Evolutionary conservation across 805 yeast genomes (phyloP).

Genomic region (Yueomyces sinensis): DNA sequence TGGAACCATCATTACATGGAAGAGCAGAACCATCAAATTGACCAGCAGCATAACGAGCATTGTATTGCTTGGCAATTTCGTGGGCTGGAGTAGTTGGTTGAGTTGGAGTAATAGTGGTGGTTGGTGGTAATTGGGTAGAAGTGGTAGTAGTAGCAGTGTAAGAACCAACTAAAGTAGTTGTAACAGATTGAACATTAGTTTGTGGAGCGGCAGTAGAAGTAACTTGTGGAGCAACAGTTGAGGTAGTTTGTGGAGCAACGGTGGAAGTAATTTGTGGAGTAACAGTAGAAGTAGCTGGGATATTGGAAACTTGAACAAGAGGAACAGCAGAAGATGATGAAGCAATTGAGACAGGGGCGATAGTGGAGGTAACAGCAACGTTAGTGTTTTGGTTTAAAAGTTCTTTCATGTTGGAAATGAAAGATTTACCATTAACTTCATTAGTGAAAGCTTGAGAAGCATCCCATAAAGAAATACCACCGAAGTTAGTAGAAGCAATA

Average conservation of each 20-base stretch:
- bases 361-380: constrained; percentile 31
- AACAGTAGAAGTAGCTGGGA: constrained; percentile 1
- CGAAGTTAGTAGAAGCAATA: constrained; percentile 60
- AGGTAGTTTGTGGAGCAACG: background rate
- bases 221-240: background rate
- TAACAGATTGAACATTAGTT: constrained; percentile 2
- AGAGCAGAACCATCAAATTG: constrained; percentile 28
- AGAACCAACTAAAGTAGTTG: constrained; percentile 1
- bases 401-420: constrained; percentile 15
- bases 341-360: constrained; percentile 2
- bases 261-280: background rate
- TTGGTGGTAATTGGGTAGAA: constrained; percentile 2
- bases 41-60: constrained; percentile 31
- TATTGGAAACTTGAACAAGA: background rate
- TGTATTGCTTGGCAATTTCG: constrained; percentile 31
- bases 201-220: constrained; percentile 1
- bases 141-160: background rate
- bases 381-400: constrained; percentile 3
- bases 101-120: constrained; percentile 5
- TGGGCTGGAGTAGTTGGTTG: constrained; percentile 25
- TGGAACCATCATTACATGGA: constrained; percentile 35
- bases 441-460: constrained; percentile 59
- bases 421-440: constrained; percentile 30
- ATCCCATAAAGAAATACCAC: constrained; percentile 89
- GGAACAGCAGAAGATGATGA: constrained; percentile 1